A percentile compares a stretch with the other conserved stretches of the same genome.
Evolutionary conservation across 2,329 filamentous ascomycete genomes (phyloP).

Genomic region (Rhexocercosporidium sp.): DNA sequence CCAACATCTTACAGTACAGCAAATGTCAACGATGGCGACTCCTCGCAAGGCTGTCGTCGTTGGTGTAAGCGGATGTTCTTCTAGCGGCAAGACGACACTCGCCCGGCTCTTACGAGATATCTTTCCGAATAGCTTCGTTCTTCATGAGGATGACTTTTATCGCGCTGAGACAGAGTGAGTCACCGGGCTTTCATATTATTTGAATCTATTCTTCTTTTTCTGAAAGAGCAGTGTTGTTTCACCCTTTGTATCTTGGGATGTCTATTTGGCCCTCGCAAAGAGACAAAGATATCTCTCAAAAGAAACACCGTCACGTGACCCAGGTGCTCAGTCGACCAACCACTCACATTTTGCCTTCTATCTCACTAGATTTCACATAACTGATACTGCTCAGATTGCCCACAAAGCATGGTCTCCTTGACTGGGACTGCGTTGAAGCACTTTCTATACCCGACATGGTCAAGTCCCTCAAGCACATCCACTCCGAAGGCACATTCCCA

Average conservation of each 20-base stretch:
- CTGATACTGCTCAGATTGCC: slow-evolving; percentile 53
- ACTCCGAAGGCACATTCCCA: slow-evolving; percentile 67
- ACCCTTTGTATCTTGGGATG: too few relatives aligned
- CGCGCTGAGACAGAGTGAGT: slow-evolving; percentile 73
- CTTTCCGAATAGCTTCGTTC: slow-evolving; percentile 78
- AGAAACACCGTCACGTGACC: not conserved
- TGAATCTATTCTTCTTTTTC: too few relatives aligned
- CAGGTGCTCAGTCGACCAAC: too few relatives aligned
- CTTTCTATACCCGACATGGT: slow-evolving; percentile 74
- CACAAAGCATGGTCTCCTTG: slow-evolving; percentile 65
- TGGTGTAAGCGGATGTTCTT: slow-evolving; percentile 87
- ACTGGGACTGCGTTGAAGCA: slow-evolving; percentile 91
- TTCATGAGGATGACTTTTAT: slow-evolving; percentile 98
- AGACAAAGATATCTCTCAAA: not conserved
- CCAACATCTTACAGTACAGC: not conserved
- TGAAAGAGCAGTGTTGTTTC: too few relatives aligned
- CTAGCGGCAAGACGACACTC: slow-evolving; percentile 93
- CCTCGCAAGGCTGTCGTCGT: slow-evolving; percentile 60
- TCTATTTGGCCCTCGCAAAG: not conserved
- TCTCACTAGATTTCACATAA: not conserved
- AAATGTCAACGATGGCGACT: slow-evolving; percentile 21
- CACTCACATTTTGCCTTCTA: too few relatives aligned
- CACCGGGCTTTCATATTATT: too few relatives aligned
- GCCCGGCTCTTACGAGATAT: slow-evolving; percentile 83
- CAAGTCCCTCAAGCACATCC: slow-evolving; percentile 72